Base-by-base conservation (phyloP, 1,139 yeast species). In the Yamadazyma jaroonii region DNA sequence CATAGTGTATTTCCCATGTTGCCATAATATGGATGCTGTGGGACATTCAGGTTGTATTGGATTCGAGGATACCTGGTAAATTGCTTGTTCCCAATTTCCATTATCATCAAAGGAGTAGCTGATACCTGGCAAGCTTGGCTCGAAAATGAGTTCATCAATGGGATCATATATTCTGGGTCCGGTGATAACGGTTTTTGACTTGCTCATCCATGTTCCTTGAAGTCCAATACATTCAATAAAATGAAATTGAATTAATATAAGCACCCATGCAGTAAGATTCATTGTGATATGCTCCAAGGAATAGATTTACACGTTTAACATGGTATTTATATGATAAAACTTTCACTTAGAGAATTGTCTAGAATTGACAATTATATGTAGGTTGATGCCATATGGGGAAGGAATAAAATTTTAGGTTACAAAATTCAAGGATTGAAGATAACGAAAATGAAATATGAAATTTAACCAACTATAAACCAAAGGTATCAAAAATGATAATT, bases 81-180 rank as follows among this genome's bases (percentile, higher is more conserved):
- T 48, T 4, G 66, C 61, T 38, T 50, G 55, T 40, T 62, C 66
- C 50, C 54, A 59, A 42, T 59, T 49, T 13, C 65, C 64, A 25
- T 57, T 44, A 3, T 39, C 44, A 32, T 58, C 59, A 46, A 61
- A 61, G 1, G 64, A 57, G 43, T 61, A 61, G 6, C 57, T 47
- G 25, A 61, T 52, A n/a, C 66, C 67, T 3, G 67, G 67, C 15
- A 58, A 47, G 11, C 47, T 44, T 8, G 66, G 66, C 44, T 60
- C 65, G 37, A 48, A 42, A 22, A 61, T 43, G 5, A 59, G 52
- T 45, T 61, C 66, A 32, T 54, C 57, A 17, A 49, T 46, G 1
- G 64, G 64, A 37, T 61, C 61, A 39, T 54, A 61, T 36, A 59
- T 51, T 6, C 46, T 42, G 1, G 61, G 58, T 1, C 67, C 65